phyloP scores from a whole-genome alignment of 805 yeast species.

The Candida sphagnicola region DNA sequence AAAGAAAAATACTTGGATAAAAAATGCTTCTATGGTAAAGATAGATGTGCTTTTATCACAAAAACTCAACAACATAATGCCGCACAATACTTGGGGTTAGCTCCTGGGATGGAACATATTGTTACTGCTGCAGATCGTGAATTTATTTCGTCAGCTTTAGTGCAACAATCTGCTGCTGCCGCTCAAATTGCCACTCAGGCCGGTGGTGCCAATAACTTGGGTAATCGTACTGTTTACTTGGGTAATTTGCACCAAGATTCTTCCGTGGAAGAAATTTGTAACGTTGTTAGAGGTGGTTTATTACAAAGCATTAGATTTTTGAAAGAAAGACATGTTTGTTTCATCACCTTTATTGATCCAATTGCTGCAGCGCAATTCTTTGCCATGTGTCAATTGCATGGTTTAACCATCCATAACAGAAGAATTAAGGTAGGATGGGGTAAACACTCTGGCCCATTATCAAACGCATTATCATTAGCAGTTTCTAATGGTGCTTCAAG shows the following conservation, averaged over 20 bases:
- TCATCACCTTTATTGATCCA: slow-evolving; percentile 93
- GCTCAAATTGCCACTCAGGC: slow-evolving; percentile 96
- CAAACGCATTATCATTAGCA: slow-evolving; percentile 82
- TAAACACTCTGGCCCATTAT: slow-evolving; percentile 88
- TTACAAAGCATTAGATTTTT: slow-evolving; percentile 78
- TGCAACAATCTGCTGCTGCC: slow-evolving; percentile 94
- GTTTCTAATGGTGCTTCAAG: slow-evolving; percentile 93
- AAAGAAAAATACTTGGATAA: slow-evolving; percentile 66
- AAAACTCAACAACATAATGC: slow-evolving; percentile 97
- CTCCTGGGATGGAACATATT: slow-evolving; percentile 83
- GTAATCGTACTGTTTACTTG: slow-evolving; percentile 88
- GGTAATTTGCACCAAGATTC: slow-evolving; percentile 89
- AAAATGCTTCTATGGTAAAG: slow-evolving; percentile 88
- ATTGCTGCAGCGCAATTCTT: slow-evolving; percentile 97
- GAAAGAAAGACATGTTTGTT: slow-evolving; percentile 85
- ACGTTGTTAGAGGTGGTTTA: slow-evolving; percentile 92
- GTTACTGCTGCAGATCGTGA: slow-evolving; percentile 67
- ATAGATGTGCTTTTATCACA: slow-evolving; percentile 90
- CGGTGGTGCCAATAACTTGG: slow-evolving; percentile 88
- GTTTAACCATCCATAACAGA: slow-evolving; percentile 79
- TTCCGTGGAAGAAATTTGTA: slow-evolving; percentile 89
- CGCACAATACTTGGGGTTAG: slow-evolving; percentile 87
- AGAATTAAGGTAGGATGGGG: slow-evolving; percentile 97
- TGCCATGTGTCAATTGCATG: slow-evolving; percentile 90
- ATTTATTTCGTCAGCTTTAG: slow-evolving; percentile 66